Base-by-base conservation (phyloP, 2,329 filamentous ascomycete species). In the Colletotrichum higginsianum region DNA sequence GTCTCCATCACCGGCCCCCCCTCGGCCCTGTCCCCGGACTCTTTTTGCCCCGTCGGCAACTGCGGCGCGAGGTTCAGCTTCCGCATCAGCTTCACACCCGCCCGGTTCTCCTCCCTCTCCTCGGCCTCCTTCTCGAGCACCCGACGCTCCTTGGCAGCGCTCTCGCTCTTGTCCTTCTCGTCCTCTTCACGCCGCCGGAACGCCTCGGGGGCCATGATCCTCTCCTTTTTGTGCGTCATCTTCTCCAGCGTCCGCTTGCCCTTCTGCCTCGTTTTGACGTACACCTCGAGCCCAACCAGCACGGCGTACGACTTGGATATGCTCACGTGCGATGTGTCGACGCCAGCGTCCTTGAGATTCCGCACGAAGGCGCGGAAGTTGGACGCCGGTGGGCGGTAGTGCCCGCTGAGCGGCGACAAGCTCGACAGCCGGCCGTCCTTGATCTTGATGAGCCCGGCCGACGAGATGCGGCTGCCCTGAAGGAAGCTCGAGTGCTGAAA, bases 401-500 rank as follows among this genome's bases (percentile, higher is more conserved):
- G 95, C 0, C 95, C 95, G 76, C 89, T 92, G 1, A 90, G 82
- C 2, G 88, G 94, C 4, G 92, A 93, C 11, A 97, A 85, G 61
- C 90, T 91, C 2, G 89, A 86, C n/a, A 98, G 80, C 40, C 93
- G 89, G 1, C 95, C 95, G 75, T 95, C 86, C 78, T 94, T 94
- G 78, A 98, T 91, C 80, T 93, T 95, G 79, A 98, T 94, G 35
- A 96, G 84, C 0, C 95, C 95, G 4, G 95, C 95, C 0, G 95
- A 92, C 0, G 91, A 90, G 63, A 98, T 95, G 15, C 95, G 90
- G 12, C 91, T 88, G 30, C 95, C 95, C 73, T 95, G 93, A 1
- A 98, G 86, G 77, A 98, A 98, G 0, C 94, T 96, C 15, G 92
- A 95, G 81, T 98, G 95, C 77, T 98, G 95, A 77, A 98, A 98